A percentile compares a stretch with the other conserved stretches of the same genome.
Evolutionary conservation across 371 early-diverging fungal genomes (phyloP).

Genomic region (Rhizopus sp.): DNA sequence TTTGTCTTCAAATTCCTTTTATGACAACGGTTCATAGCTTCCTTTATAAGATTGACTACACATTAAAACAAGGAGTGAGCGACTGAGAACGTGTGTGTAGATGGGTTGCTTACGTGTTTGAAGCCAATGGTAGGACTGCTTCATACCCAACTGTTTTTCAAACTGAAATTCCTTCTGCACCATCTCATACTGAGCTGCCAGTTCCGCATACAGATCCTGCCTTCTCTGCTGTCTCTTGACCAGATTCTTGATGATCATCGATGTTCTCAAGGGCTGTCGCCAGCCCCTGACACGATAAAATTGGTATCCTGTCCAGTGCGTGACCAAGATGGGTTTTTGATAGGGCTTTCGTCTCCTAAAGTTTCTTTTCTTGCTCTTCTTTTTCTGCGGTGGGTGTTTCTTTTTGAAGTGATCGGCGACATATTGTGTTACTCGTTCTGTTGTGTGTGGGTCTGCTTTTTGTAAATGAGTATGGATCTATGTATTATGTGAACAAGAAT

Average conservation of each 20-base stretch:
- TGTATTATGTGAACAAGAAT: not conserved
- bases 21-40: not conserved
- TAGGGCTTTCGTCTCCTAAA: constrained; percentile 20
- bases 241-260: constrained; percentile 29
- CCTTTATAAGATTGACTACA: not conserved
- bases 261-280: constrained; percentile 25
- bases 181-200: constrained; percentile 15
- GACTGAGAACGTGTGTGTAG: no score
- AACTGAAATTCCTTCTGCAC: constrained; percentile 15
- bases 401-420: not conserved
- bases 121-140: not conserved
- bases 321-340: constrained; percentile 15
- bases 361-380: constrained; percentile 5
- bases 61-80: not conserved
- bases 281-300: constrained; percentile 32
- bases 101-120: not conserved
- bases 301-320: constrained; percentile 10
- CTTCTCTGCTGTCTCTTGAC: constrained; percentile 17
- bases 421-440: not conserved
- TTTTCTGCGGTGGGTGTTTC: not conserved
- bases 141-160: constrained; percentile 2
- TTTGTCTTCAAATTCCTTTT: constrained; percentile 1
- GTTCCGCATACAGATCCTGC: constrained; percentile 4
- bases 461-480: constrained; percentile 16
- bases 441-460: constrained; percentile 1